Evolutionary conservation across 2,329 filamentous ascomycete species (phyloP), one percentile per base, ranked within the genome.

Genomic region (Fusarium hostae): DNA sequence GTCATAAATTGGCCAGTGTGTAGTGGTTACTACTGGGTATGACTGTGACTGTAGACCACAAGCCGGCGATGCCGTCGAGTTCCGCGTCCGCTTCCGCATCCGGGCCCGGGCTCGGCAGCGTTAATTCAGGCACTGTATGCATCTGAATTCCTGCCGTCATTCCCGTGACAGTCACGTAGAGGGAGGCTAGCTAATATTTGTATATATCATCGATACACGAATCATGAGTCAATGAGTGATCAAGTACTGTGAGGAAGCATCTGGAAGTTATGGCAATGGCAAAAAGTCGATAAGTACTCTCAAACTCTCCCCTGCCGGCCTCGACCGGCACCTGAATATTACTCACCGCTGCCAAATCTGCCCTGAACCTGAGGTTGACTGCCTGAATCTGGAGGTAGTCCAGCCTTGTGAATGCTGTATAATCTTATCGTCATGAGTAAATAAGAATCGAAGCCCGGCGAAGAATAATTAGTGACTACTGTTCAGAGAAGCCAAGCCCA

Each of bases 371-470:
- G 32, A 37, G 32, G 32, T 51, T 51, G 48, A 26, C 20, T 22
- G 54, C 20, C 35, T 24, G 59, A 47, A 66, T 51, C 71, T 62
- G 59, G 52, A 37, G 40, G 56, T 55, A 35, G 35, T 44, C 34
- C 15, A 32, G 43, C 26, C 34, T 44, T 50, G 43, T 24, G 51
- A 30, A 62, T 32, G 28, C 52, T 50, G 51, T 44, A 59, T 54
- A 59, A 59, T 75, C 50, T 41, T 52, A 41, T 59, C 66, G 66
- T 73, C 58, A 68, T 67, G 30, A 32, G 63, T 45, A 61, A 74
- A 74, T 74, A 75, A 75, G 70, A 75, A 74, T 76, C 74, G 72
- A 79, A 78, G 60, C 59, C 69, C 43, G 74, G 75, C 70, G 76
- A 79, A 78, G 56, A 64, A 60, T 63, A 50, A 30, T 24, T 24